These are phyloP conservation scores for Aspergillus floridensis DNA, from an alignment of 2,329 filamentous ascomycete species.

Conservation along the genomic window DNA sequence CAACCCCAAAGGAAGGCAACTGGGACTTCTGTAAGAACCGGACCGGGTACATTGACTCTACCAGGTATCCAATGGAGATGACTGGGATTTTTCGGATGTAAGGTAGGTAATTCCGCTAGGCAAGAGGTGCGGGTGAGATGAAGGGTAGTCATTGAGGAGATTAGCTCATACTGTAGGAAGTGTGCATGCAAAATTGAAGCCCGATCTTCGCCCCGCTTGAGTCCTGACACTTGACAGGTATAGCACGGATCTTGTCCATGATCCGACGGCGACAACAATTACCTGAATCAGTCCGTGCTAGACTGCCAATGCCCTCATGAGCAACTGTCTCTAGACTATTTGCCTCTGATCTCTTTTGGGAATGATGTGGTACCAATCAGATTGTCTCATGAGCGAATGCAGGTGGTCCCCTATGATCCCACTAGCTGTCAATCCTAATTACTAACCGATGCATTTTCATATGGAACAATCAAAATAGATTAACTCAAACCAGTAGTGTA, in stretches of 20 bases:
- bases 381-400: background rate
- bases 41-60: background rate
- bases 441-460: background rate
- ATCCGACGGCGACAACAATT: background rate
- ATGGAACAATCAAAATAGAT: conserved; percentile 4
- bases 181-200: background rate
- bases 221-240: background rate
- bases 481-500: background rate
- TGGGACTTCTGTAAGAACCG: background rate
- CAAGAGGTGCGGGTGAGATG: background rate
- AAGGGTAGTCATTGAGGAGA: background rate
- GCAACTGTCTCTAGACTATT: background rate
- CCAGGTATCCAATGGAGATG: background rate
- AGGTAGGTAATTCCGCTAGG: background rate
- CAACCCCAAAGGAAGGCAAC: background rate
- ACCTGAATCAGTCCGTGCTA: background rate
- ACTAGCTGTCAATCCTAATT: conserved; percentile 7
- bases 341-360: background rate
- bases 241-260: background rate
- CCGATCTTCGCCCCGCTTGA: background rate
- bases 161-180: background rate
- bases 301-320: background rate
- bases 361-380: conserved; percentile 5
- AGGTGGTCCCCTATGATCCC: background rate
- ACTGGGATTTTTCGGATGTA: background rate